phyloP scores from a whole-genome alignment of 2,329 filamentous ascomycete genomes.

The Pestalotiopsis sp. region DNA sequence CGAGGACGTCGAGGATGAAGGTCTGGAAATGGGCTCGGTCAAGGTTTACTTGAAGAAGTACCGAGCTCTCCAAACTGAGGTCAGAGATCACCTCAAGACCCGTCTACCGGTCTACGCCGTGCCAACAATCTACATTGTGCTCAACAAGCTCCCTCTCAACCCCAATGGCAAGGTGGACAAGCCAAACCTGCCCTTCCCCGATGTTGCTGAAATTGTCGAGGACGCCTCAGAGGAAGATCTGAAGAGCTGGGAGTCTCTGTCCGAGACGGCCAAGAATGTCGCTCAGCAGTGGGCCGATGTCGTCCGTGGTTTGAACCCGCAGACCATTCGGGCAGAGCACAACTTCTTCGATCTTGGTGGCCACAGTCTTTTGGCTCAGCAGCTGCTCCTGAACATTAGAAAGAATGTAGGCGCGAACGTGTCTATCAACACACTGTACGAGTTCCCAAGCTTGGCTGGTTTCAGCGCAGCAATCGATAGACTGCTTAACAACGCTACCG shows the following conservation, averaged over 20 bases:
- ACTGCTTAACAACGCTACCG: conserved; percentile 24
- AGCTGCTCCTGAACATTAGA: conserved; percentile 72
- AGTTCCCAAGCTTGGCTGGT: conserved; percentile 54
- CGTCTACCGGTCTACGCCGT: conserved; percentile 77
- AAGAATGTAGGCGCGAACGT: conserved; percentile 51
- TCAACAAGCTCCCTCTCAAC: conserved; percentile 76
- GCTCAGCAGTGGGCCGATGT: conserved; percentile 76
- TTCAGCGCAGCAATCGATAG: conserved; percentile 57
- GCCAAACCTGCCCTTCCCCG: conserved; percentile 78
- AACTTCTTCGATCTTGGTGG: conserved; percentile 82
- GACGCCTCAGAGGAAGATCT: conserved; percentile 45
- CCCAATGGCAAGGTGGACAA: conserved; percentile 87
- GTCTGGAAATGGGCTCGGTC: conserved; percentile 45
- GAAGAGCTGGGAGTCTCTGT: conserved; percentile 42
- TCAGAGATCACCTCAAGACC: conserved; percentile 68
- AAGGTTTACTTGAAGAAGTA: conserved; percentile 47
- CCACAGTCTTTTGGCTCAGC: conserved; percentile 79
- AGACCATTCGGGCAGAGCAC: conserved; percentile 63
- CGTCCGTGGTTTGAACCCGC: conserved; percentile 66
- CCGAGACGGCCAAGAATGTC: conserved; percentile 65
- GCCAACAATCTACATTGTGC: conserved; percentile 72
- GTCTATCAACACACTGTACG: conserved; percentile 72
- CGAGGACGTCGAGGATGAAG: conserved; percentile 58
- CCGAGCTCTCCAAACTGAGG: conserved; percentile 48
- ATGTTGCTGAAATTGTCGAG: conserved; percentile 65